Conservation (phyloP, 495 filamentous ascomycete genomes). For the Neurospora africana region DNA sequence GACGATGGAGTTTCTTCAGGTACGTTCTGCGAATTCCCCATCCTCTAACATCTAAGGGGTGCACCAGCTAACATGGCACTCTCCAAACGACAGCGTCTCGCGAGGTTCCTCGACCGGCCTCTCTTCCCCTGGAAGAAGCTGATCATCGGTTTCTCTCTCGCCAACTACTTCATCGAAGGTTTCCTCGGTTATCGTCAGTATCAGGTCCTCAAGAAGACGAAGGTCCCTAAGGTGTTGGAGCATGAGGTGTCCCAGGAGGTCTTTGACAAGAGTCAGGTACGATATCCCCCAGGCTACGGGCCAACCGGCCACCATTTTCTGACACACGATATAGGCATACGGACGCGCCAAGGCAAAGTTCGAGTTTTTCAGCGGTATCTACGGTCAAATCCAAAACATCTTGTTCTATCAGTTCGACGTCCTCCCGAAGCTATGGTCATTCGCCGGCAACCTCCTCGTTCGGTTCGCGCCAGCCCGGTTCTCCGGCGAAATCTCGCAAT, state of each 20-base stretch:
- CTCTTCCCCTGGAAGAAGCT: slow-evolving; percentile 95
- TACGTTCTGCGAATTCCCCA: slow-evolving; percentile 9
- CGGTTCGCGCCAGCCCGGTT: slow-evolving; percentile 66
- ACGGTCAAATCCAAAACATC: slow-evolving; percentile 75
- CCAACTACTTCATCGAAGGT: slow-evolving; percentile 77
- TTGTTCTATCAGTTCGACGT: slow-evolving; percentile 82
- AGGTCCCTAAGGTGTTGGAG: slow-evolving; percentile 71
- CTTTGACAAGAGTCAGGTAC: slow-evolving; percentile 77
- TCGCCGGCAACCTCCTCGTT: slow-evolving; percentile 64
- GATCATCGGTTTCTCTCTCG: slow-evolving; percentile 83
- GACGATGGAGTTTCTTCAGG: slow-evolving; percentile 45
- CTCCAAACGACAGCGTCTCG: slow-evolving; percentile 55
- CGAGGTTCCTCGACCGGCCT: slow-evolving; percentile 77
- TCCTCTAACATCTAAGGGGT: background rate
- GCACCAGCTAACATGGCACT: background rate
- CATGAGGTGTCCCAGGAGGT: slow-evolving; percentile 80
- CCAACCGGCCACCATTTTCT: slow-evolving; percentile 36
- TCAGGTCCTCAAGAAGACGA: slow-evolving; percentile 64
- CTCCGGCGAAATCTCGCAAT: slow-evolving; percentile 87
- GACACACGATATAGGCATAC: slow-evolving; percentile 48
- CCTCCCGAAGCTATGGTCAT: slow-evolving; percentile 78
- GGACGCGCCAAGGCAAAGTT: slow-evolving; percentile 92
- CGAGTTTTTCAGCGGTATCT: slow-evolving; percentile 65
- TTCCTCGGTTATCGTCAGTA: slow-evolving; percentile 83
- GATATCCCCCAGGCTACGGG: background rate